Conservation (phyloP, 2,329 filamentous ascomycete species). For the Pseudofabraea citricarpa region DNA sequence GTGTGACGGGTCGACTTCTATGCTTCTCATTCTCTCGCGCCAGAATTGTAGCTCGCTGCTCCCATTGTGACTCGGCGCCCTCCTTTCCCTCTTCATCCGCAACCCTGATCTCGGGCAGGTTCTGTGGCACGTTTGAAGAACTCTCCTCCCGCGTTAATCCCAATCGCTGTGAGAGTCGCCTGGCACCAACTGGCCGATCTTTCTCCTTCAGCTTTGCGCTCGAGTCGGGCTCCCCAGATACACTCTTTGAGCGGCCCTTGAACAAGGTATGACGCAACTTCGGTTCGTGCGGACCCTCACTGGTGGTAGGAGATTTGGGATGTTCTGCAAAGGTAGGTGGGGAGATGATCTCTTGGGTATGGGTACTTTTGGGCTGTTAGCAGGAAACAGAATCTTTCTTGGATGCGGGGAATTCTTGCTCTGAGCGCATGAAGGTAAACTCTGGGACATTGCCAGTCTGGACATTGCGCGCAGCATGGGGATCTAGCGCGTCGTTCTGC, state of each 20-base stretch:
- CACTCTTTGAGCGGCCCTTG: slow-evolving; percentile 34
- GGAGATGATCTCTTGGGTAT: slow-evolving; percentile 71
- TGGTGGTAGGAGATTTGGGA: slow-evolving; percentile 8
- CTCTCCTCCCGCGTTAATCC: slow-evolving; percentile 57
- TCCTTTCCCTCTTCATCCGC: slow-evolving; percentile 41
- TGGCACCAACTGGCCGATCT: slow-evolving; percentile 12
- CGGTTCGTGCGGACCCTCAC: slow-evolving; percentile 14
- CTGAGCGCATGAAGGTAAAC: slow-evolving; percentile 80
- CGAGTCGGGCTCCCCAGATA: slow-evolving; percentile 39
- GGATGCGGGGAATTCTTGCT: slow-evolving; percentile 45
- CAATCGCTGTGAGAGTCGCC: slow-evolving; percentile 64
- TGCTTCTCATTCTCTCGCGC: slow-evolving; percentile 54
- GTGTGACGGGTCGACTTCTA: slow-evolving; percentile 37
- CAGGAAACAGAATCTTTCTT: background rate
- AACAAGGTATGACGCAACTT: slow-evolving; percentile 25
- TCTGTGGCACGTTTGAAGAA: slow-evolving; percentile 70
- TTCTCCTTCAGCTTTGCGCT: slow-evolving; percentile 12
- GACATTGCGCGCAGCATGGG: slow-evolving; percentile 23
- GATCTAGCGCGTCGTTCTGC: slow-evolving; percentile 25
- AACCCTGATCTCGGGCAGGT: slow-evolving; percentile 70
- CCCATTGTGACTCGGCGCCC: slow-evolving; percentile 72
- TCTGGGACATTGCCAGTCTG: slow-evolving; percentile 46
- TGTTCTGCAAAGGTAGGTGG: slow-evolving; percentile 55
- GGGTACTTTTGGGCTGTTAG: slow-evolving; percentile 40
- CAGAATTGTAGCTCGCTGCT: slow-evolving; percentile 86